These are phyloP conservation scores for Colletotrichum agaves DNA, from an alignment of 2,329 filamentous ascomycete species.

Conservation along the genomic window DNA sequence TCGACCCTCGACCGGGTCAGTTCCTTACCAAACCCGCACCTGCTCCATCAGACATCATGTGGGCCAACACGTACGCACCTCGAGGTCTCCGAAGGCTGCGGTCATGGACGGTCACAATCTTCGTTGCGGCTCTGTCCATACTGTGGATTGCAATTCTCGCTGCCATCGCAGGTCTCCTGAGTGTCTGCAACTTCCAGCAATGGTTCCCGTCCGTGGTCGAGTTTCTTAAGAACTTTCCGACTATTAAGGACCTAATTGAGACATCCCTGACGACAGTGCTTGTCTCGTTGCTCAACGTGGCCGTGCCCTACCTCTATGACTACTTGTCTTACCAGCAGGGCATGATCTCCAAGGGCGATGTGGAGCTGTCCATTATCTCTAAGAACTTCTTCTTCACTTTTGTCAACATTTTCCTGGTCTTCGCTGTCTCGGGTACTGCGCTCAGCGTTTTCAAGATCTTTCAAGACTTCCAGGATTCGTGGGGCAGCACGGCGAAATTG, in stretches of 20 bases:
- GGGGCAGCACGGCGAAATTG: slow-evolving; percentile 83
- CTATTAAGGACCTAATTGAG: slow-evolving; percentile 81
- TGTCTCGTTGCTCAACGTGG: slow-evolving; percentile 86
- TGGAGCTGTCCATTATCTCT: slow-evolving; percentile 93
- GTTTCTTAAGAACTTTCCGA: slow-evolving; percentile 73
- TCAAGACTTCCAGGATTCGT: slow-evolving; percentile 75
- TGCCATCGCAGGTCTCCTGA: slow-evolving; percentile 81
- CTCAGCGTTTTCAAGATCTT: slow-evolving; percentile 83
- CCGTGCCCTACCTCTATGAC: slow-evolving; percentile 94
- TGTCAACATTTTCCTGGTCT: slow-evolving; percentile 98
- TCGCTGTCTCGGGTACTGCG: slow-evolving; percentile 88
- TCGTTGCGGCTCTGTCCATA: slow-evolving; percentile 85
- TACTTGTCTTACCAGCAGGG: slow-evolving; percentile 92
- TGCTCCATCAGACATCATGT: slow-evolving; percentile 91
- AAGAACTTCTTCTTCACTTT: slow-evolving; percentile 99
- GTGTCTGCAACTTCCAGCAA: slow-evolving; percentile 81
- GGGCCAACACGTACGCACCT: slow-evolving; percentile 90
- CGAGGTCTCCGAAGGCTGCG: slow-evolving; percentile 78
- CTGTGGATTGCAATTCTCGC: slow-evolving; percentile 89
- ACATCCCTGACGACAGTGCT: slow-evolving; percentile 88
- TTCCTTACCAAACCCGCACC: slow-evolving; percentile 88
- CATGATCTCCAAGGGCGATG: slow-evolving; percentile 93
- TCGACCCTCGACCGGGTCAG: slow-evolving; percentile 89
- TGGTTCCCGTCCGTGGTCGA: slow-evolving; percentile 77
- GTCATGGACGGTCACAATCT: slow-evolving; percentile 84